Conservation (phyloP, 2,329 filamentous ascomycete genomes). For the Diplocarpon mali region DNA sequence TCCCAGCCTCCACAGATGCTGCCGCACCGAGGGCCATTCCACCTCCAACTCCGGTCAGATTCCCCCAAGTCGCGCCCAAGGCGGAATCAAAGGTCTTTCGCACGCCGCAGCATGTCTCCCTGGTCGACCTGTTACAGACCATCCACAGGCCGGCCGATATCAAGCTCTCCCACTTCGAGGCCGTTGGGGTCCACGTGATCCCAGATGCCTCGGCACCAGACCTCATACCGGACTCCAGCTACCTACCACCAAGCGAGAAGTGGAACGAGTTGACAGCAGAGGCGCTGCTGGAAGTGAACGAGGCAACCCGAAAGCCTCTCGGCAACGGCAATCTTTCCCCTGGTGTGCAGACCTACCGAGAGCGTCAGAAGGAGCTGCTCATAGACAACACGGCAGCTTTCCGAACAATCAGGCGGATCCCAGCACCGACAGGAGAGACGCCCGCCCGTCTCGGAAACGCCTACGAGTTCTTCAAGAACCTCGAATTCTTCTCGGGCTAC, state of each 20-base stretch:
- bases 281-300: slow-evolving; percentile 31
- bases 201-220: slow-evolving; percentile 37
- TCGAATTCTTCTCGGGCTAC: slow-evolving; percentile 46
- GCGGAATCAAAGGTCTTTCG: slow-evolving; percentile 30
- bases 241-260: slow-evolving; percentile 42
- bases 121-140: slow-evolving; percentile 41
- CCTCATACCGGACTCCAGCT: slow-evolving; percentile 42
- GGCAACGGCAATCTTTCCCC: slow-evolving; percentile 44
- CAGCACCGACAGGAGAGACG: slow-evolving; percentile 40
- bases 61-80: slow-evolving; percentile 21
- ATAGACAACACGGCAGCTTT: slow-evolving; percentile 48
- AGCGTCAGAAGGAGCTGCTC: slow-evolving; percentile 46
- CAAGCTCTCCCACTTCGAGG: slow-evolving; percentile 39
- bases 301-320: slow-evolving; percentile 37
- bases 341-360: slow-evolving; percentile 45
- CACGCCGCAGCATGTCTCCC: slow-evolving; percentile 25
- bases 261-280: slow-evolving; percentile 28
- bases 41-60: slow-evolving; percentile 21
- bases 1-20: slow-evolving; percentile 8
- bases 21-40: slow-evolving; percentile 17
- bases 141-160: slow-evolving; percentile 43
- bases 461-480: slow-evolving; percentile 54
- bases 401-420: slow-evolving; percentile 48
- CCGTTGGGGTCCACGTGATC: slow-evolving; percentile 46
- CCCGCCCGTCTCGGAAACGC: slow-evolving; percentile 48